Evolutionary conservation across 768 basidiomycete species (phyloP).

Genomic region (Clitopilus hobsonii): DNA sequence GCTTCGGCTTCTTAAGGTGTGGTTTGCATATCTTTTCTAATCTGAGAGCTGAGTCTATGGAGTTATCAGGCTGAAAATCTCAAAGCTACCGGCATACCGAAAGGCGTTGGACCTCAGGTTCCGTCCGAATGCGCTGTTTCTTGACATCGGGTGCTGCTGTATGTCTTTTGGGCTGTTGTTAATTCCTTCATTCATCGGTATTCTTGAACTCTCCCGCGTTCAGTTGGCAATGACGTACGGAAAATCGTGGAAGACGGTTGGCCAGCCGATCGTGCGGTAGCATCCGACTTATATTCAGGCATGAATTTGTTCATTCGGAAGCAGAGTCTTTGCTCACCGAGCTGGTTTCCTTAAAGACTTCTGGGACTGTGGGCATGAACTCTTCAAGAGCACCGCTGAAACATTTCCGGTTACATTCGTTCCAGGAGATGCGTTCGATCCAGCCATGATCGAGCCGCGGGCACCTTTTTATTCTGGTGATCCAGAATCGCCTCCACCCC

Average conservation of each 20-base stretch:
- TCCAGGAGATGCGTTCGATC: conserved; percentile 49
- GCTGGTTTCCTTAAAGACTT: conserved; percentile 31
- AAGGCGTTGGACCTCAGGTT: conserved; percentile 22
- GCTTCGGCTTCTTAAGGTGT: conserved; percentile 17
- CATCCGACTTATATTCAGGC: conserved; percentile 31
- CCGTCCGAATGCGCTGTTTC: conserved; percentile 25
- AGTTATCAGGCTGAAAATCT: conserved; percentile 24
- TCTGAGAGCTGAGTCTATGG: too few relatives aligned
- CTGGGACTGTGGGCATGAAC: conserved; percentile 58
- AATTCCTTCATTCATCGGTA: background rate
- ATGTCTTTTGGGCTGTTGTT: conserved; percentile 3
- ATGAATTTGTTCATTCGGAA: background rate
- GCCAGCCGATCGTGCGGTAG: conserved; percentile 30
- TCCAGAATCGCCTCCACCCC: conserved; percentile 11
- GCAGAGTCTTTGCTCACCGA: background rate
- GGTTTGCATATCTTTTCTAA: too few relatives aligned
- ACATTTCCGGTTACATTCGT: conserved; percentile 54
- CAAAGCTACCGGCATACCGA: conserved; percentile 26
- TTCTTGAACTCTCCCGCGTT: background rate
- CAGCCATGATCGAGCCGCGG: conserved; percentile 30
- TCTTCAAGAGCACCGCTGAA: conserved; percentile 49
- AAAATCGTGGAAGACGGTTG: conserved; percentile 36
- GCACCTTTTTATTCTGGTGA: conserved; percentile 14
- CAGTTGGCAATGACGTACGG: conserved; percentile 36
- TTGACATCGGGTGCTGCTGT: conserved; percentile 46